Conservation (phyloP, 441 rosid species). For the Hura crepitans region DNA sequence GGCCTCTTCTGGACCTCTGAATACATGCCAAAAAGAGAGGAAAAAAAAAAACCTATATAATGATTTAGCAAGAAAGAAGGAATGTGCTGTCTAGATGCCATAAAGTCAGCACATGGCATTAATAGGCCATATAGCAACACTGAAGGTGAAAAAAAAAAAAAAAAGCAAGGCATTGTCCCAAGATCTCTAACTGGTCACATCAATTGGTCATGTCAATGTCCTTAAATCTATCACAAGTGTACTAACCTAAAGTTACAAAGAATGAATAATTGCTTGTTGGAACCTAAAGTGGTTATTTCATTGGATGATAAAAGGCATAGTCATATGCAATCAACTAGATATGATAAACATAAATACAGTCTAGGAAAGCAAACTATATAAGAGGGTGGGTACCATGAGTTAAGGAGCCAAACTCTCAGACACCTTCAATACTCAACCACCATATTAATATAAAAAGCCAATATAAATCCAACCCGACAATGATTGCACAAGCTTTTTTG, state of each 20-base stretch:
- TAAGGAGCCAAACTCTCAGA: background rate
- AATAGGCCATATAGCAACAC: background rate
- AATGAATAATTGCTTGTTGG: background rate
- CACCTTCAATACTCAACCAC: too few species aligned
- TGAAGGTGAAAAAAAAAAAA: background rate
- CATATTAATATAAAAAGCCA: too few species aligned
- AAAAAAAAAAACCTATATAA: background rate
- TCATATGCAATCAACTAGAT: background rate
- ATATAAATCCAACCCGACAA: background rate
- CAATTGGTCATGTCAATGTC: background rate
- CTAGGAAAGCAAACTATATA: background rate
- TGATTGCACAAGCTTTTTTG: background rate
- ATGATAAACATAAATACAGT: background rate
- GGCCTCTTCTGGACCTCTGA: background rate
- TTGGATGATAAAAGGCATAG: background rate
- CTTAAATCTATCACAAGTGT: too few species aligned
- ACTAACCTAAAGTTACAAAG: too few species aligned
- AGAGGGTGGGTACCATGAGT: too few species aligned
- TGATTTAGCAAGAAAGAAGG: background rate
- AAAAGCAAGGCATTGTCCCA: background rate
- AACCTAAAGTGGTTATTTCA: background rate
- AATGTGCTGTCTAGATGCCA: background rate
- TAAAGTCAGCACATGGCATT: background rate
- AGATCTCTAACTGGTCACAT: background rate
- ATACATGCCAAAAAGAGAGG: background rate